phyloP scores from a whole-genome alignment of 169 alveolate species.

The Amoebophrya sp. region DNA sequence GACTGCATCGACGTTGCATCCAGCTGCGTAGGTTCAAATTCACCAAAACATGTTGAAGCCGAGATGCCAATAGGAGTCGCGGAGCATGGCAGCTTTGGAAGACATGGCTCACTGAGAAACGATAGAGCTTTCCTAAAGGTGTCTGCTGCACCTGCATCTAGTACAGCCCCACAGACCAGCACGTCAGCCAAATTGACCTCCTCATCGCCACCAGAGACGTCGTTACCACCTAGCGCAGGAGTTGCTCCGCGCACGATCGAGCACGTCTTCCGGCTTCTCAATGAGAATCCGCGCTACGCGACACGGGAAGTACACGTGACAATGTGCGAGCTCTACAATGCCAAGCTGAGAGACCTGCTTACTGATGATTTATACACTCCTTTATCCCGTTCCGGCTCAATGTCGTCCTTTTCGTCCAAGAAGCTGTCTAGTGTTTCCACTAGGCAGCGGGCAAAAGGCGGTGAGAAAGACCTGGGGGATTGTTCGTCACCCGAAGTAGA shows the following conservation, averaged over 20 bases:
- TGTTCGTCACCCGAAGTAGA: background rate
- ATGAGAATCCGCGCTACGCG: background rate
- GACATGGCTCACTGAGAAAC: too few relatives aligned
- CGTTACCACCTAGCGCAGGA: background rate
- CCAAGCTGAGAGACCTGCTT: background rate
- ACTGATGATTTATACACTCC: too few relatives aligned
- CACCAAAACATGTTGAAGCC: background rate
- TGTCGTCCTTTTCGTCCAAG: background rate
- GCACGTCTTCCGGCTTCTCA: background rate
- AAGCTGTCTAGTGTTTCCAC: background rate
- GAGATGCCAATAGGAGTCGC: too few relatives aligned
- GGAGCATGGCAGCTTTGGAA: background rate
- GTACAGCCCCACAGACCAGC: too few relatives aligned
- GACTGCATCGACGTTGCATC: background rate
- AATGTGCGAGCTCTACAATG: conserved; percentile 4
- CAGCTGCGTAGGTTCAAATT: background rate
- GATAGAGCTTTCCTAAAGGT: too few relatives aligned
- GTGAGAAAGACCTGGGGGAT: background rate
- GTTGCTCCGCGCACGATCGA: background rate
- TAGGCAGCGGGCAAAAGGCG: background rate
- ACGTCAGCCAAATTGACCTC: too few relatives aligned
- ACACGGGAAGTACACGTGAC: background rate
- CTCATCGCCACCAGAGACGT: background rate
- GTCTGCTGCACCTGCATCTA: too few relatives aligned
- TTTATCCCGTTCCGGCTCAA: too few relatives aligned